Evolutionary conservation across 345 rosid species (phyloP).

Genomic region (Eucalyptus marginata): DNA sequence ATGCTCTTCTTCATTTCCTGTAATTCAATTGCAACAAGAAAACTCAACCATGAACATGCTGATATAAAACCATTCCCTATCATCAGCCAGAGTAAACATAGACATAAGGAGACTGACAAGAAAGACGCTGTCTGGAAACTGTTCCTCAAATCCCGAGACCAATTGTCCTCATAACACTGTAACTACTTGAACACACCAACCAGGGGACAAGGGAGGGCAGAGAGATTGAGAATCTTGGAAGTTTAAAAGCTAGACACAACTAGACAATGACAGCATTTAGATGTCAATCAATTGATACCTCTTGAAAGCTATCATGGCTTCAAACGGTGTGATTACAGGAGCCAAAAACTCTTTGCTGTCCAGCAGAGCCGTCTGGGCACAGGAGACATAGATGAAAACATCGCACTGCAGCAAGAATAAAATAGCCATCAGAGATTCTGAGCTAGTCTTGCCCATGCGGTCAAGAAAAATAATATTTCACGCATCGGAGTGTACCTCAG

Average conservation of each 20-base stretch:
- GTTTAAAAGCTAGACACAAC: not conserved
- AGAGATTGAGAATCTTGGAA: not conserved
- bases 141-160: not conserved
- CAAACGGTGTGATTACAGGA: slow-evolving; percentile 89
- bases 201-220: not conserved
- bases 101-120: not conserved
- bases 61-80: not conserved
- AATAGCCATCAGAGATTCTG: not conserved
- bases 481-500: slow-evolving; percentile 37
- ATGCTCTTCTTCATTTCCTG: not conserved
- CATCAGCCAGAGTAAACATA: not conserved
- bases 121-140: not conserved
- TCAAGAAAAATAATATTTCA: not conserved
- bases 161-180: not conserved
- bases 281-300: slow-evolving; percentile 22
- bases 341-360: slow-evolving; percentile 91
- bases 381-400: slow-evolving; percentile 77
- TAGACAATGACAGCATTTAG: not conserved
- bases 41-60: not conserved
- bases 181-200: not conserved
- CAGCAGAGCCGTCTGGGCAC: slow-evolving; percentile 86
- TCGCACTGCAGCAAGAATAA: slow-evolving; percentile 41
- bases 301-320: slow-evolving; percentile 83
- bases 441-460: not conserved
- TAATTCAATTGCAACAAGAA: not conserved